Conservation (phyloP, 192 early-diverging fungal species). For the Phlyctochytrium planicorne region DNA sequence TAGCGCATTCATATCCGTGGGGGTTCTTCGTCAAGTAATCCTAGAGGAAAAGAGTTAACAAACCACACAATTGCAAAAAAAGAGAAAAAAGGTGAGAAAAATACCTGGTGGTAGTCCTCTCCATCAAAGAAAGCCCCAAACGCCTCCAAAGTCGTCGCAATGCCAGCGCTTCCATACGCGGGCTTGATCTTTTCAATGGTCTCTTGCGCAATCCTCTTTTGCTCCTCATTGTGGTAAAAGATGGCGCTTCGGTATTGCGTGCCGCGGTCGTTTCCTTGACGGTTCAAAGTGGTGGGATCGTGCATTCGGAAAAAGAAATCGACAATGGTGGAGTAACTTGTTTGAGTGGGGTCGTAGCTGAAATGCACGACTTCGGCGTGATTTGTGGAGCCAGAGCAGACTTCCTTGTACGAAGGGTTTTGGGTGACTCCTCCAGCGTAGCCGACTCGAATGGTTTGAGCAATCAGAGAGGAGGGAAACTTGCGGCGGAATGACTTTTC, state of each 20-base stretch:
- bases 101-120: conserved; percentile 58
- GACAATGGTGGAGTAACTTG: conserved; percentile 74
- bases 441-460: conserved; percentile 6
- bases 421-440: conserved; percentile 4
- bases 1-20: conserved; percentile 66
- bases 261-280: conserved; percentile 81
- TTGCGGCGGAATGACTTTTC: conserved; percentile 14
- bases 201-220: conserved; percentile 71
- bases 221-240: conserved; percentile 76
- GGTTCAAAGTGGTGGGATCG: conserved; percentile 84
- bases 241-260: conserved; percentile 85
- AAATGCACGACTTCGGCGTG: conserved; percentile 59
- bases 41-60: conserved; percentile 63
- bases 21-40: conserved; percentile 77
- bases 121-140: conserved; percentile 76
- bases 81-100: no score
- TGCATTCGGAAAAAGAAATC: conserved; percentile 70
- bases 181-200: conserved; percentile 64
- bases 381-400: conserved; percentile 12
- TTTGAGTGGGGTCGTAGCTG: conserved; percentile 65
- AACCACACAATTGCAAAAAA: neutral
- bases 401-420: conserved; percentile 9
- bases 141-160: conserved; percentile 67
- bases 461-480: neutral
- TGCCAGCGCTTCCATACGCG: conserved; percentile 40